A percentile compares a stretch with the other conserved stretches of the same genome.
Evolutionary conservation across 148 eudicot genomes (phyloP).

Genomic region (Nepenthes mirabilis): DNA sequence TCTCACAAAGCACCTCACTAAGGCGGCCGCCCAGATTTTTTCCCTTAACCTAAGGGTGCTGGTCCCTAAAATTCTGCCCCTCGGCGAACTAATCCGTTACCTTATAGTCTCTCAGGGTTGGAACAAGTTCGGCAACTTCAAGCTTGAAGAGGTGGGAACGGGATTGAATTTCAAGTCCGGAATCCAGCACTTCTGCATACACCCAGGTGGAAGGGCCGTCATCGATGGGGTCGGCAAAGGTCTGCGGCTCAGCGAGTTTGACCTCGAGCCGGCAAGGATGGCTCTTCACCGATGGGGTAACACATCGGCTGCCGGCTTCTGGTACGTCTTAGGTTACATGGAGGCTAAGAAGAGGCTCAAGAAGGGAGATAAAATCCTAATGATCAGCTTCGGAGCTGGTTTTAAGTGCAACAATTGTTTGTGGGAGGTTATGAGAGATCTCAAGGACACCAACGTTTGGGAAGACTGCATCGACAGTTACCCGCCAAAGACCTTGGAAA

Average conservation of each 20-base stretch:
- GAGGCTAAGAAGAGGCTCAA: constrained; percentile 86
- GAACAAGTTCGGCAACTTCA: constrained; percentile 5
- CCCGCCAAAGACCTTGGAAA: constrained; percentile 26
- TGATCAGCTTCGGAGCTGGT: constrained; percentile 86
- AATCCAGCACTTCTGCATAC: constrained; percentile 68
- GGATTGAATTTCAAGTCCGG: constrained; percentile 51
- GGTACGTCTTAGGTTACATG: constrained; percentile 92
- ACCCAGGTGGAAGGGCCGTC: constrained; percentile 82
- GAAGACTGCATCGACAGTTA: constrained; percentile 45
- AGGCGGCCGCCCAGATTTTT: constrained; percentile 46
- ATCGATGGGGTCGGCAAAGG: constrained; percentile 63
- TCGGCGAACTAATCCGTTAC: constrained; percentile 37
- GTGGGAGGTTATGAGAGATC: constrained; percentile 80
- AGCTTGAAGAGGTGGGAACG: constrained; percentile 14
- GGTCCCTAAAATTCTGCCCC: constrained; percentile 44
- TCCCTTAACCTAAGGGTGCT: constrained; percentile 33
- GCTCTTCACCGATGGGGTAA: constrained; percentile 81
- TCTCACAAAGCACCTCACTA: constrained; percentile 45
- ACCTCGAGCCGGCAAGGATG: constrained; percentile 79
- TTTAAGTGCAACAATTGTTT: constrained; percentile 83
- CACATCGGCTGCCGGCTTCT: constrained; percentile 70
- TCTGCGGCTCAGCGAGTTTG: constrained; percentile 37
- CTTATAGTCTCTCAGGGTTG: constrained; percentile 10
- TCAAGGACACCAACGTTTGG: constrained; percentile 65
- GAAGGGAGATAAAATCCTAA: constrained; percentile 62